Conservation (phyloP, 352 stramenopile genomes). For the Thraustochytrium sp. region DNA sequence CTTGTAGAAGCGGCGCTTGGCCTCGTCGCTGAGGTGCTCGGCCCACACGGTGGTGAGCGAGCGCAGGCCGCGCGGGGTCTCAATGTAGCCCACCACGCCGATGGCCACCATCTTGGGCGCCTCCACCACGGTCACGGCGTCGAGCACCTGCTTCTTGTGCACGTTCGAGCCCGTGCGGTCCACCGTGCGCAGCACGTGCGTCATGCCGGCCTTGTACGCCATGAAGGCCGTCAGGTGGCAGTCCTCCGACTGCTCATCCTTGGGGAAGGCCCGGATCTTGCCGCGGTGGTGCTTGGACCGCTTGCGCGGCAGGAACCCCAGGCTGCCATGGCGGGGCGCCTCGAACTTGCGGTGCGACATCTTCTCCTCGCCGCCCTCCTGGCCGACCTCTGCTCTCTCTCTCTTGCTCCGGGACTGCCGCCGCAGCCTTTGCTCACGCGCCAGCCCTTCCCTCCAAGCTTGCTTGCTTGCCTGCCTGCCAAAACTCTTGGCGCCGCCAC, state of each 20-base stretch:
- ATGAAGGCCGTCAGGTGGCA: slow-evolving; percentile 99
- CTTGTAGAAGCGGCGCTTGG: slow-evolving; percentile 99
- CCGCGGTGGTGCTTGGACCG: slow-evolving; percentile 98
- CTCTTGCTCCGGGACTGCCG: no score
- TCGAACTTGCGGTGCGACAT: slow-evolving; percentile 99
- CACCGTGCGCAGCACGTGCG: slow-evolving; percentile 97
- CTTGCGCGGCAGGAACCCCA: slow-evolving; percentile 99
- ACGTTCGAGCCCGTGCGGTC: slow-evolving; percentile 97
- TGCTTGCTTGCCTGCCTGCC: no score
- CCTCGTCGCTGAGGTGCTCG: slow-evolving; percentile 96
- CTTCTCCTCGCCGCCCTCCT: not conserved
- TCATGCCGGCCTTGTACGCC: slow-evolving; percentile 99
- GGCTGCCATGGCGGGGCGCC: slow-evolving; percentile 88
- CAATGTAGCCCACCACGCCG: slow-evolving; percentile 99
- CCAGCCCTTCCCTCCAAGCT: no score
- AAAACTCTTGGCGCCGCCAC: no score
- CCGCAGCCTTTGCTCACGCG: no score
- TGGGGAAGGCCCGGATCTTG: slow-evolving; percentile 97
- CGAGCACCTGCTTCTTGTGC: slow-evolving; percentile 99
- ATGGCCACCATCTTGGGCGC: slow-evolving; percentile 98
- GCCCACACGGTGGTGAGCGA: slow-evolving; percentile 99
- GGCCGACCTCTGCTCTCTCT: not conserved
- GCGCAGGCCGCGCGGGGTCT: slow-evolving; percentile 95
- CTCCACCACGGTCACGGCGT: slow-evolving; percentile 99
- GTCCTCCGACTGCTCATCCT: slow-evolving; percentile 89